Percentiles rank a stretch among this genome's conserved stretches.
Conservation (phyloP, 2,329 filamentous ascomycete species). For the Penicillium decumbens region DNA sequence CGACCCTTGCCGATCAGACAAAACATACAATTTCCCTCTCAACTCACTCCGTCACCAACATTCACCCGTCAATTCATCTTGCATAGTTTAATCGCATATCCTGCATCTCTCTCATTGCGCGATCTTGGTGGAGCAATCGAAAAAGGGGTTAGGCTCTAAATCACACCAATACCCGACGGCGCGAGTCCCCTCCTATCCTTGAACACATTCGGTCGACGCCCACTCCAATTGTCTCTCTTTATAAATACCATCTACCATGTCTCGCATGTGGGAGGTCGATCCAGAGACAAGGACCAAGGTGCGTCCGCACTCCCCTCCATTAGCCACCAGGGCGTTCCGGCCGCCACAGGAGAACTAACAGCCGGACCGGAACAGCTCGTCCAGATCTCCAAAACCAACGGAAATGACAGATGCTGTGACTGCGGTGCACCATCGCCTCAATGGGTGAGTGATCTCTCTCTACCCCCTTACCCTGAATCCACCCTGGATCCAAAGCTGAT, state of each 20-base stretch:
- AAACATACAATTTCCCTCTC: slow-evolving; percentile 10
- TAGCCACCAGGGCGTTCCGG: not conserved
- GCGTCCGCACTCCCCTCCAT: slow-evolving; percentile 14
- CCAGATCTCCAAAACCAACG: slow-evolving; percentile 81
- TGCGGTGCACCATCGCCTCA: slow-evolving; percentile 93
- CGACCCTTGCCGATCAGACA: slow-evolving; percentile 23
- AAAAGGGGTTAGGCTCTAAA: slow-evolving; percentile 13
- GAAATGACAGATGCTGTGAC: slow-evolving; percentile 89
- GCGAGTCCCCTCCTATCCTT: slow-evolving; percentile 3
- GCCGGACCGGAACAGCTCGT: slow-evolving; percentile 59
- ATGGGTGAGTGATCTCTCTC: slow-evolving; percentile 63
- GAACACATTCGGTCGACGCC: not conserved
- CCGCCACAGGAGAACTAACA: slow-evolving; percentile 9
- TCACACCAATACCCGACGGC: slow-evolving; percentile 4
- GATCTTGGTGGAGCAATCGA: slow-evolving; percentile 4
- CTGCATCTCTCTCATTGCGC: not conserved
- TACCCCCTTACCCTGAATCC: slow-evolving; percentile 4
- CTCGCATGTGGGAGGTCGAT: slow-evolving; percentile 98
- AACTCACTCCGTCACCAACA: not conserved
- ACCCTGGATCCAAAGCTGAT: not conserved
- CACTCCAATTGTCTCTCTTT: slow-evolving; percentile 7
- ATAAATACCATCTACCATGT: slow-evolving; percentile 30
- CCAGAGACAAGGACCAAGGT: slow-evolving; percentile 96
- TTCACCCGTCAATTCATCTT: not conserved
- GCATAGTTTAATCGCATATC: not conserved